Conservation (phyloP, 495 filamentous ascomycete genomes). For the Neurospora sublineolata region DNA sequence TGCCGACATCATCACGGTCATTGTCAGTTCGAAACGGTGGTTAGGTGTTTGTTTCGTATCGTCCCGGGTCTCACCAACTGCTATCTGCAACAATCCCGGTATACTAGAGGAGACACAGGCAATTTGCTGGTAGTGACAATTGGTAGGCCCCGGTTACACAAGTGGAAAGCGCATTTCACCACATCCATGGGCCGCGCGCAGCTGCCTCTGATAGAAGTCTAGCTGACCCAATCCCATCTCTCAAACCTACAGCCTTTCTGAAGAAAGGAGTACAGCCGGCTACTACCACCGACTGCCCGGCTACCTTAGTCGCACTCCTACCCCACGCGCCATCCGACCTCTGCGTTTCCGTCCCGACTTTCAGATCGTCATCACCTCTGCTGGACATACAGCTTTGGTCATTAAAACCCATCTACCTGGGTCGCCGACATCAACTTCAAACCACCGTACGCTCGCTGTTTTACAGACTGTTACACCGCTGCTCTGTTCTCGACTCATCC, state of each 20-base stretch:
- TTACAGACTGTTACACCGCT: not conserved
- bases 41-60: not conserved
- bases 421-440: not conserved
- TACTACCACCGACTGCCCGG: not conserved
- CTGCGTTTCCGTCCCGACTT: not conserved
- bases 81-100: not conserved
- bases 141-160: not conserved
- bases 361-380: not conserved
- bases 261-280: no score
- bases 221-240: not conserved
- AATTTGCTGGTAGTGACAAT: not conserved
- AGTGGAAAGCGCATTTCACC: not conserved
- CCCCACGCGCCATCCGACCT: not conserved
- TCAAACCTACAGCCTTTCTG: no score
- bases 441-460: not conserved
- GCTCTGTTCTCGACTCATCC: not conserved
- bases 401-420: not conserved
- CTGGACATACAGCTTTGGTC: not conserved
- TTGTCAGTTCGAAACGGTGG: not conserved
- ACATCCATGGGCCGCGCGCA: not conserved
- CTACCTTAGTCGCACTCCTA: not conserved
- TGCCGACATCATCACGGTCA: not conserved
- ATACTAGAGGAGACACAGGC: not conserved
- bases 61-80: not conserved
- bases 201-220: not conserved